Evolutionary conservation across 345 rosid genomes (phyloP).

Genomic region (Schrenkiella parvula): DNA sequence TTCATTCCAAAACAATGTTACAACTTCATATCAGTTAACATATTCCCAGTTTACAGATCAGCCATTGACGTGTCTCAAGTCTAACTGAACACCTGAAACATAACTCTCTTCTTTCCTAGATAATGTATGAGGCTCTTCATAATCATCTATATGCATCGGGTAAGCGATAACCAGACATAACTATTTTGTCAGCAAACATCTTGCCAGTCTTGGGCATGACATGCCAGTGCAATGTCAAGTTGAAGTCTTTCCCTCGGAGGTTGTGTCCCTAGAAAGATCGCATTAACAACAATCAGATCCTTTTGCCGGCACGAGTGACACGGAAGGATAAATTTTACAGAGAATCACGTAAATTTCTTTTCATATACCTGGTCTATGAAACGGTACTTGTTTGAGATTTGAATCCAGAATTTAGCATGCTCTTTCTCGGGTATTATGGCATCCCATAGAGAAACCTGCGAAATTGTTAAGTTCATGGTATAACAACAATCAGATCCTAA

Average conservation of each 20-base stretch:
- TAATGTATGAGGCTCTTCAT: neutral
- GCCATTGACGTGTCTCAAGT: neutral
- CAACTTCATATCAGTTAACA: neutral
- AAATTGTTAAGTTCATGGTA: neutral
- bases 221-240: constrained; percentile 93
- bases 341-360: neutral
- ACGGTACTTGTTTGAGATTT: constrained; percentile 81
- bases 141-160: constrained; percentile 71
- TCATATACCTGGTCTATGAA: constrained; percentile 76
- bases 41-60: neutral
- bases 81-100: constrained; percentile 1
- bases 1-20: constrained; percentile 31
- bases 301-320: neutral
- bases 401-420: constrained; percentile 77
- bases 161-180: constrained; percentile 71
- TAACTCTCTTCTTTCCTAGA: constrained; percentile 1
- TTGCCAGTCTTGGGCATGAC: constrained; percentile 99
- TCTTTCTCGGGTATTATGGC: constrained; percentile 79
- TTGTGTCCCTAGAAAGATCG: constrained; percentile 59
- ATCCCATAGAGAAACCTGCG: constrained; percentile 91
- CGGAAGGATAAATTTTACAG: neutral
- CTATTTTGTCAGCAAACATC: constrained; percentile 83
- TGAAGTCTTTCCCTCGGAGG: constrained; percentile 79
- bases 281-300: constrained; percentile 9
- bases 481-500: neutral